phyloP scores from a whole-genome alignment of 805 yeast genomes.

The Monosporozyma servazzii region DNA sequence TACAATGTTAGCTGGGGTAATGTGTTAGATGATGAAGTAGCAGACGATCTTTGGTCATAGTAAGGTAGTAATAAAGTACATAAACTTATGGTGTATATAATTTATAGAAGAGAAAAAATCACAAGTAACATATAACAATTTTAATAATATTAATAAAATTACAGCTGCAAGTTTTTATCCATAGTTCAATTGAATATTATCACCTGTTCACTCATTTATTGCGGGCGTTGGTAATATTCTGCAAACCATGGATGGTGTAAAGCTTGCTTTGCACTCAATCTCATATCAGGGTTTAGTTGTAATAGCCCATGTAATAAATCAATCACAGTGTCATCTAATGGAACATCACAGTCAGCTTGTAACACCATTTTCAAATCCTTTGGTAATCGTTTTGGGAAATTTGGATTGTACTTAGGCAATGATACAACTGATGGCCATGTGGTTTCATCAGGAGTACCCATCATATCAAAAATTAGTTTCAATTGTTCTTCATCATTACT shows the following conservation, averaged over 20 bases:
- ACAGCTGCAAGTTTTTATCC: not conserved
- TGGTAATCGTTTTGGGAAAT: constrained; percentile 84
- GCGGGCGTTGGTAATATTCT: constrained; percentile 24
- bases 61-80: not conserved
- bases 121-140: not conserved
- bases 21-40: constrained; percentile 2
- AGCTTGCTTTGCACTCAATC: constrained; percentile 46
- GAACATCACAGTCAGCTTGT: constrained; percentile 22
- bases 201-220: not conserved
- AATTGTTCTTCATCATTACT: constrained; percentile 97
- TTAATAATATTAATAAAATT: not conserved
- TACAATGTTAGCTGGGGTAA: constrained; percentile 16
- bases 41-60: not conserved
- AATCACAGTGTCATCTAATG: constrained; percentile 22
- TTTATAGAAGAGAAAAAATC: not conserved
- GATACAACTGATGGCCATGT: constrained; percentile 90
- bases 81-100: not conserved
- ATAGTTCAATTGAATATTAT: not conserved
- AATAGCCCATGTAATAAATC: constrained; percentile 32
- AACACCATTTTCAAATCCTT: constrained; percentile 43
- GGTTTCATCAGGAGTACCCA: constrained; percentile 92
- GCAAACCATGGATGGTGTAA: constrained; percentile 37
- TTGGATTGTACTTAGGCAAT: constrained; percentile 86
- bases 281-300: constrained; percentile 44
- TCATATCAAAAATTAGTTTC: constrained; percentile 79